Evolutionary conservation across 805 yeast species (phyloP), one percentile per base, ranked within the genome.

Genomic region (Ogataea philodendri): DNA sequence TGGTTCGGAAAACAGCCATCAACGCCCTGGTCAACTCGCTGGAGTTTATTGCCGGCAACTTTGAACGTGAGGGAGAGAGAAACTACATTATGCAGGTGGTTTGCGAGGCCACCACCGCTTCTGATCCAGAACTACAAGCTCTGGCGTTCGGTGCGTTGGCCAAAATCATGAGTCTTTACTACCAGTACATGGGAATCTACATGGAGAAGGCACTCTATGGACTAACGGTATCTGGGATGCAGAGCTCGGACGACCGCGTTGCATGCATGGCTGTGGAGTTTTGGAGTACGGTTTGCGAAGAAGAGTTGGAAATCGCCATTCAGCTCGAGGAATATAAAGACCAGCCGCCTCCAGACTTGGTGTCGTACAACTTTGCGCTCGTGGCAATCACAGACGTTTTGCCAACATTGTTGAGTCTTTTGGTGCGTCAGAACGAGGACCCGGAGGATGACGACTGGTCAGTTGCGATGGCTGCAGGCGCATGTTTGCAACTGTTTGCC

Each of bases 261-360:
- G 83, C 96, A 1, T 87, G 97, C 57, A 89, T 90, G 97, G 97
- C 98, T 19, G 93, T 93, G 39, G 98, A 93, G 66, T 90, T 93
- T 60, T 93, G 98, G 98, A 80, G 90, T 41, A 87, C 98, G n/a
- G 93, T 93, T n/a, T 89, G 97, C 67, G 98, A 93, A 66, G 96
- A 84, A 57, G 98, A 93, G 63, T 71, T 84, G 45, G 96, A 86
- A 45, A 78, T 85, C 41, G 76, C 83, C 11, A 62, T 76, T 41
- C 85, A 80, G 55, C 68, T 75, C 46, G 80, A 78, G 30, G 88
- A 82, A 48, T 69, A 59, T 50, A 76, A 76, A 28, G 71, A 70
- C 36, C 69, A 72, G 31, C 63, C 65, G 10, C 52, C 58, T 25
- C 59, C 62, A 5, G 75, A 70, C 11, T 63, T 76, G 29, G 66